Conservation (phyloP, 2,329 filamentous ascomycete genomes). For the Cordyceps cateniannulata region DNA sequence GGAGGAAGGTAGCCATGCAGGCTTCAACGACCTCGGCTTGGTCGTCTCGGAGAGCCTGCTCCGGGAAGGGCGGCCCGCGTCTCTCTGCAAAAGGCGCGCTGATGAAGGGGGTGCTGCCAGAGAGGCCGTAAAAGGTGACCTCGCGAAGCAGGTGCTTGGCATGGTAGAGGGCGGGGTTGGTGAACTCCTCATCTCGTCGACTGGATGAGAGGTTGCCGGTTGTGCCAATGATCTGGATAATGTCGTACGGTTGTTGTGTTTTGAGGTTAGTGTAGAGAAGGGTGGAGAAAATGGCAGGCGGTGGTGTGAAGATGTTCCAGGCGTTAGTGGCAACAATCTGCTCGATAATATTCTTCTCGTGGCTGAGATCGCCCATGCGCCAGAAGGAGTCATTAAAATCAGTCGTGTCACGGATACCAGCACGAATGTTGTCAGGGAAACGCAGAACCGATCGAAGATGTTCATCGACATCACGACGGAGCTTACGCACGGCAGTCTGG, state of each 20-base stretch:
- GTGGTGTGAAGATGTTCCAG: conserved; percentile 6
- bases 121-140: conserved; percentile 46
- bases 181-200: conserved; percentile 41
- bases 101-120: conserved; percentile 40
- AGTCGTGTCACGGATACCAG: conserved; percentile 5
- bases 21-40: conserved; percentile 43
- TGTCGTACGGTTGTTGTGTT: conserved; percentile 40
- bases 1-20: conserved; percentile 45
- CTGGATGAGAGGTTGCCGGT: conserved; percentile 43
- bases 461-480: conserved; percentile 6
- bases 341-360: conserved; percentile 6
- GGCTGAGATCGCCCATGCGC: conserved; percentile 7
- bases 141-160: conserved; percentile 51
- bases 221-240: conserved; percentile 46
- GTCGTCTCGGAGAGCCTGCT: conserved; percentile 41
- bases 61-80: conserved; percentile 20
- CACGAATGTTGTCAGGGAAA: conserved; percentile 3
- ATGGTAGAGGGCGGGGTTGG: conserved; percentile 44
- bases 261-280: conserved; percentile 48
- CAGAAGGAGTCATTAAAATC: conserved; percentile 11
- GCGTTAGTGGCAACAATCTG: conserved; percentile 1
- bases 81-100: conserved; percentile 18
- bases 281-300: conserved; percentile 42
- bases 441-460: conserved; percentile 2
- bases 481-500: background rate